Evolutionary conservation across 345 rosid species (phyloP), one percentile per base, ranked within the genome.

Genomic region (Lenwebbia sp.): DNA sequence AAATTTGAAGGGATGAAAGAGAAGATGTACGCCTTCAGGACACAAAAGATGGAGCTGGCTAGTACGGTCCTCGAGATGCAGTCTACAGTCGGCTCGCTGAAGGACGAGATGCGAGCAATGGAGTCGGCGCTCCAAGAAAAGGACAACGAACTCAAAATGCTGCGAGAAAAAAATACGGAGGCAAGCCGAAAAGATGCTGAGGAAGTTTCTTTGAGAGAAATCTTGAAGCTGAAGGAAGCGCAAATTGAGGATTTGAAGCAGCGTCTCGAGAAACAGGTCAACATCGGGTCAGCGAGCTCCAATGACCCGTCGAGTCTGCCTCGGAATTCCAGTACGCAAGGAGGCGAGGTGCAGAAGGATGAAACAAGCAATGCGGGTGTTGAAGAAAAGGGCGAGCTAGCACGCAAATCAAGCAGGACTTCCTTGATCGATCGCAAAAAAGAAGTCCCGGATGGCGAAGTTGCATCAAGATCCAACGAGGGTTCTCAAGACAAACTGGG

Each of bases 61-160:
- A 54, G 93, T 57, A 89, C 90, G 85, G 50, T 90, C 52, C 82
- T 92, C 8, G 94, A 92, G 88, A 88, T 90, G 93, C 92, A 90
- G 55, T 92, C 97, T 33, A 92, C 91, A 3, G 88, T 93, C 40
- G 90, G 88, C 62, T 92, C 95, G 83, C 83, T 94, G 40, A 92
- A 89, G 85, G 95, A 94, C 44, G 95, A 94, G 87, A 91, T 87
- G 9, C 88, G 87, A 85, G 82, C 89, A 1, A 25, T 94, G 90
- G 92, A 91, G 89, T 89, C 88, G 28, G 88, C 93, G 52, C 81
- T 92, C 47, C 89, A 90, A 89, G 95, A 93, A 88, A 92, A 85
- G 88, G 89, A 83, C 54, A 89, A 84, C 23, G 91, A 92, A 89
- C 89, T 92, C 88, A 90, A 76, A 60, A 55, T 86, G 91, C 89